Evolutionary conservation across 148 eudicot genomes (phyloP).

Genomic region (Cornus suecica): DNA sequence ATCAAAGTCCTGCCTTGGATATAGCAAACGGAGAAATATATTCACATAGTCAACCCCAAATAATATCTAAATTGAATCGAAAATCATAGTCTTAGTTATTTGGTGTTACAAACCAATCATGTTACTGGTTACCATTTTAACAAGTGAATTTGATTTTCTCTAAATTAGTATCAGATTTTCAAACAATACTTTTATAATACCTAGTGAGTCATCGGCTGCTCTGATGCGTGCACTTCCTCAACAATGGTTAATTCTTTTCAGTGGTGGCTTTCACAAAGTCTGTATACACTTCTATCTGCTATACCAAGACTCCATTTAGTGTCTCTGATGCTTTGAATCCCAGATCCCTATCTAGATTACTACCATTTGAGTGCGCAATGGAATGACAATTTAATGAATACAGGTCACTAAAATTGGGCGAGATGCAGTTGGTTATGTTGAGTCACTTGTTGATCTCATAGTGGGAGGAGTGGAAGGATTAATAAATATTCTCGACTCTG

Average conservation of each 20-base stretch:
- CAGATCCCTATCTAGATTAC: background rate
- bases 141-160: background rate
- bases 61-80: too few species aligned
- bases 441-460: conserved; percentile 93
- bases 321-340: conserved; percentile 1
- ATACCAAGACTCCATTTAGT: background rate
- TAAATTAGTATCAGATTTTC: background rate
- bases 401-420: conserved; percentile 95
- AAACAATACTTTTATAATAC: too few species aligned
- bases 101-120: background rate
- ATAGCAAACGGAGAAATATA: too few species aligned
- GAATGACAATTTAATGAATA: conserved; percentile 14
- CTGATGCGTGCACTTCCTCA: background rate
- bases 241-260: background rate
- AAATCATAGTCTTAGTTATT: background rate
- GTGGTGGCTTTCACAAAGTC: background rate
- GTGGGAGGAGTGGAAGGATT: conserved; percentile 99
- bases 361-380: background rate
- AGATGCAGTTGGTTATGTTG: conserved; percentile 96
- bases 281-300: background rate
- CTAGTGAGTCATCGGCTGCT: background rate
- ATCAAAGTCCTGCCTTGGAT: too few species aligned
- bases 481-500: conserved; percentile 94
- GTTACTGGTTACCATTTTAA: background rate
- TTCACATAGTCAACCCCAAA: too few species aligned